Evolutionary conservation across 148 eudicot genomes (phyloP).

Genomic region (Silene conica): DNA sequence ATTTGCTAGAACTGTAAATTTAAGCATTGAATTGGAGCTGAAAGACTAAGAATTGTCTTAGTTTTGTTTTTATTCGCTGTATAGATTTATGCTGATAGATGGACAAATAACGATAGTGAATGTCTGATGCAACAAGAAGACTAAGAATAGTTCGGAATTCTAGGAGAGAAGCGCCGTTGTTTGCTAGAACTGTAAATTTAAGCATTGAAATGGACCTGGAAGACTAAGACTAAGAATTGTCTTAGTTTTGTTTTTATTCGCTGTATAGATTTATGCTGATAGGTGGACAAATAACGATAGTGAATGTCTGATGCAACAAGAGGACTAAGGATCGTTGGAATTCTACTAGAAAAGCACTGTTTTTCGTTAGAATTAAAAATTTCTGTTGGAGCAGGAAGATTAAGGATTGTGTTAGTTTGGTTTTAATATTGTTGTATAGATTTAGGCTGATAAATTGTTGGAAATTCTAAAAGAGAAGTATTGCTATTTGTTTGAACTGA

Average conservation of each 20-base stretch:
- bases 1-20: not conserved
- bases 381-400: too few relatives aligned
- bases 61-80: not conserved
- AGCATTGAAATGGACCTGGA: too few relatives aligned
- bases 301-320: not conserved
- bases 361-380: too few relatives aligned
- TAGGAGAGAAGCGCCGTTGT: not conserved
- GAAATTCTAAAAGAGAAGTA: not conserved
- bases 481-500: not conserved
- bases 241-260: too few relatives aligned
- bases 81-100: not conserved
- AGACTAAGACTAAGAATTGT: too few relatives aligned
- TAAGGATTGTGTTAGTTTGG: too few relatives aligned
- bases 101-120: not conserved
- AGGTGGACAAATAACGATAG: not conserved
- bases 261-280: too few relatives aligned
- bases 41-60: not conserved
- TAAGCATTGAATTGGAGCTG: not conserved
- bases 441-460: not conserved
- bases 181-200: too few relatives aligned
- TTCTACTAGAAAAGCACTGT: not conserved
- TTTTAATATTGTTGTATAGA: too few relatives aligned
- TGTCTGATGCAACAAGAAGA: not conserved
- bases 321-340: not conserved
- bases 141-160: not conserved